Evolutionary conservation across 2,329 filamentous ascomycete species (phyloP).

Genomic region (Mollisiaceae sp.): DNA sequence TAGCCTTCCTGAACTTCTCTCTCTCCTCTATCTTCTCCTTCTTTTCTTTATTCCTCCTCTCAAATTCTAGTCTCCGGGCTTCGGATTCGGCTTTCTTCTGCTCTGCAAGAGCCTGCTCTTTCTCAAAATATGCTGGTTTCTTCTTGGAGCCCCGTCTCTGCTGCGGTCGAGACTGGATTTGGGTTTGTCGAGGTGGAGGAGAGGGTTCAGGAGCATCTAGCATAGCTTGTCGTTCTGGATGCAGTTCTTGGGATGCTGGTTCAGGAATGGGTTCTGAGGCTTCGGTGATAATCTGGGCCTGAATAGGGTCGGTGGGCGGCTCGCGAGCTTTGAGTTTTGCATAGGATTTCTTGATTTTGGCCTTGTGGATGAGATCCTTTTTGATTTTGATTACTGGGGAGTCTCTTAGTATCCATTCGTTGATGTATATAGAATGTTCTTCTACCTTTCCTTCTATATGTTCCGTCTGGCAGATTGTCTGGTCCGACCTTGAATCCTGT

Average conservation of each 20-base stretch:
- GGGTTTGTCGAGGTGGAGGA: conserved; percentile 11
- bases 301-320: conserved; percentile 27
- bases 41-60: conserved; percentile 58
- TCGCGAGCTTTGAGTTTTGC: conserved; percentile 76
- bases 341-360: conserved; percentile 91
- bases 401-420: conserved; percentile 13
- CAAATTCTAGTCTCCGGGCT: conserved; percentile 51
- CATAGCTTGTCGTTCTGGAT: conserved; percentile 65
- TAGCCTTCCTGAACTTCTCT: conserved; percentile 52
- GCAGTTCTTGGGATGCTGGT: conserved; percentile 52
- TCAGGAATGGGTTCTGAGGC: conserved; percentile 14
- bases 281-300: conserved; percentile 21
- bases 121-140: conserved; percentile 45
- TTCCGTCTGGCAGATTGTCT: conserved; percentile 87
- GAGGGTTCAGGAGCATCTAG: conserved; percentile 50
- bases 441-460: conserved; percentile 78
- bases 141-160: conserved; percentile 27
- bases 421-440: neutral
- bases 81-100: conserved; percentile 61
- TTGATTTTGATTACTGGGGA: conserved; percentile 83
- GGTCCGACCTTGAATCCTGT: conserved; percentile 86
- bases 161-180: neutral
- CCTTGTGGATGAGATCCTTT: conserved; percentile 84
- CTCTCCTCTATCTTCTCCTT: conserved; percentile 66
- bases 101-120: conserved; percentile 47